Percentiles rank a stretch among this genome's conserved stretches.
Evolutionary conservation across 805 yeast genomes (phyloP).

Genomic region (Candida dajiaensis): DNA sequence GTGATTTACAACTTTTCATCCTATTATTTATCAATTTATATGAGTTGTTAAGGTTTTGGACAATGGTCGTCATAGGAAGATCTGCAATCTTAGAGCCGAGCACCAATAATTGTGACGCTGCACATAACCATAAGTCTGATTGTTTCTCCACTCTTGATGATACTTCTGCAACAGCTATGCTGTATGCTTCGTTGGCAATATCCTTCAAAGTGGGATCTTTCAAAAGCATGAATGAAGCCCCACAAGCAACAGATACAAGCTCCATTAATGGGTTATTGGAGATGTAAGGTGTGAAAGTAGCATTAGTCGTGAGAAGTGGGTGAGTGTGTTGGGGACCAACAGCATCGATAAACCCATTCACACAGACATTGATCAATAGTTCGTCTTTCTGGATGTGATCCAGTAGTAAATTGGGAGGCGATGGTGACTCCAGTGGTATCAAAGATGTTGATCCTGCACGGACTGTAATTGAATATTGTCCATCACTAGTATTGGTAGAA

Average conservation of each 20-base stretch:
- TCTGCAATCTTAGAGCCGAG: slow-evolving; percentile 29
- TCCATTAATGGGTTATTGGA: slow-evolving; percentile 24
- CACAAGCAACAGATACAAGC: slow-evolving; percentile 35
- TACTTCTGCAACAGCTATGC: slow-evolving; percentile 17
- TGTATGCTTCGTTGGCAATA: slow-evolving; percentile 21
- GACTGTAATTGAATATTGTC: not conserved
- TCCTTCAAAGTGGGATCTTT: slow-evolving; percentile 23
- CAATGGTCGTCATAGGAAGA: slow-evolving; percentile 1
- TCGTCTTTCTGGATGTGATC: slow-evolving; percentile 3
- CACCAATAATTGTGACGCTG: slow-evolving; percentile 23
- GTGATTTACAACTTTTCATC: not conserved
- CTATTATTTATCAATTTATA: slow-evolving; percentile 30
- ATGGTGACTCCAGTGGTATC: not conserved
- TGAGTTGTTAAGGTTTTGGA: slow-evolving; percentile 29
- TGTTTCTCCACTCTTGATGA: not conserved
- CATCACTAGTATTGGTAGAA: not conserved
- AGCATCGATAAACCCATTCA: slow-evolving; percentile 34
- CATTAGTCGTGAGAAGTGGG: slow-evolving; percentile 32
- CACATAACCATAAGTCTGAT: slow-evolving; percentile 4
- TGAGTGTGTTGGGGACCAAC: slow-evolving; percentile 39
- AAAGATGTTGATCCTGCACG: not conserved
- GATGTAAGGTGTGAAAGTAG: slow-evolving; percentile 32
- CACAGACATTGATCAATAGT: slow-evolving; percentile 24
- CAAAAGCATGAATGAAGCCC: slow-evolving; percentile 33
- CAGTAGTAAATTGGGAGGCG: not conserved